phyloP scores from a whole-genome alignment of 352 stramenopile species.

The Phytophthora pisi region DNA sequence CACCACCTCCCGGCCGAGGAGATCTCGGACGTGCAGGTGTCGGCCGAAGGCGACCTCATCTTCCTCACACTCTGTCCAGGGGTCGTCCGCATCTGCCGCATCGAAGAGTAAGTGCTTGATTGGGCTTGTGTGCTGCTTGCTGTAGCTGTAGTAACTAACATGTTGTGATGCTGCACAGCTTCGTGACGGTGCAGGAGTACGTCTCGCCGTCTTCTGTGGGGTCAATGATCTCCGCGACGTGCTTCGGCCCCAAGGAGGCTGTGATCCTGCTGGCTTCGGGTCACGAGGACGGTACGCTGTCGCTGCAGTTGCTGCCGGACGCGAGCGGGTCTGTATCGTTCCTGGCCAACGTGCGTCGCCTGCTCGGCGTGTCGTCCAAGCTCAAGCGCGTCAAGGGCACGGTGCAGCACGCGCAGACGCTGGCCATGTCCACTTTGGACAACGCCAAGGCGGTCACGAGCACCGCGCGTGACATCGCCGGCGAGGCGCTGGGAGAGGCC shows the following conservation, averaged over 20 bases:
- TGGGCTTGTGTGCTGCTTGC: neutral
- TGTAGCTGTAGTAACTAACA: neutral
- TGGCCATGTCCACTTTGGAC: constrained; percentile 81
- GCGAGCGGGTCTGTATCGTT: constrained; percentile 81
- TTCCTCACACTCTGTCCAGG: constrained; percentile 59
- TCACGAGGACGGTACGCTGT: constrained; percentile 73
- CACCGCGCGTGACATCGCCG: constrained; percentile 84
- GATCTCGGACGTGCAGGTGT: constrained; percentile 58
- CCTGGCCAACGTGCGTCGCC: constrained; percentile 66
- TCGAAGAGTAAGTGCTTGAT: constrained; percentile 74
- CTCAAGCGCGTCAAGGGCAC: constrained; percentile 89
- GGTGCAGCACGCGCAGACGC: constrained; percentile 86
- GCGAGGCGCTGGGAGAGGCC: constrained; percentile 81
- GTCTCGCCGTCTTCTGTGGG: constrained; percentile 31
- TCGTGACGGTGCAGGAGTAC: constrained; percentile 82
- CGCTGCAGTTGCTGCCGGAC: constrained; percentile 82
- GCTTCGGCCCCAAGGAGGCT: constrained; percentile 77
- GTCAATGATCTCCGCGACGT: constrained; percentile 60
- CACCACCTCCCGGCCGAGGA: constrained; percentile 55
- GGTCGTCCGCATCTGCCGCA: constrained; percentile 68
- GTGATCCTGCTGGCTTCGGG: constrained; percentile 76
- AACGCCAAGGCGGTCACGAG: constrained; percentile 85
- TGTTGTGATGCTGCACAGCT: constrained; percentile 37
- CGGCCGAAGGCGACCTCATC: constrained; percentile 73
- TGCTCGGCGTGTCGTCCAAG: constrained; percentile 81